phyloP scores from a whole-genome alignment of 352 stramenopile genomes.

The Pseudoperonospora humuli region DNA sequence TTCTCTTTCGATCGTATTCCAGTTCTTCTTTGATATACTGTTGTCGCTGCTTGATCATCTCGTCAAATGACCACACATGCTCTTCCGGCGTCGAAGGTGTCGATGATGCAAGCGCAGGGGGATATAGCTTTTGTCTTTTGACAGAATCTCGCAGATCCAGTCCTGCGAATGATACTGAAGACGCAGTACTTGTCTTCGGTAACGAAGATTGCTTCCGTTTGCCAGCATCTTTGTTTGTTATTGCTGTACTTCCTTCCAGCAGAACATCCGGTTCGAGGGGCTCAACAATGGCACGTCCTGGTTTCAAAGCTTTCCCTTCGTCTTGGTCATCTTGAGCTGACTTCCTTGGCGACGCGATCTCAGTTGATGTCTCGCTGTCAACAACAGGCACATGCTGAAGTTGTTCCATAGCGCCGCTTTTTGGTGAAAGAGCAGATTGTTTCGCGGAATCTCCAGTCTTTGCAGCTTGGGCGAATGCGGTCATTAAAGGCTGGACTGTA shows the following conservation, averaged over 20 bases:
- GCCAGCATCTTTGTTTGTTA: conserved; percentile 1
- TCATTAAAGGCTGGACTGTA: conserved; percentile 49
- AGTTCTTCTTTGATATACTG: conserved; percentile 41
- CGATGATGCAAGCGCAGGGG: conserved; percentile 1
- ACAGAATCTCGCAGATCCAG: conserved; percentile 12
- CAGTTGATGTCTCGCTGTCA: not conserved
- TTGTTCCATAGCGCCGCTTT: not conserved
- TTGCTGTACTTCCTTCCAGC: not conserved
- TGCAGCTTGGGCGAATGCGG: conserved; percentile 23
- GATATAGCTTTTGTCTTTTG: conserved; percentile 24
- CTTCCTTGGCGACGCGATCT: not conserved
- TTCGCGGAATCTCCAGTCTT: conserved; percentile 12
- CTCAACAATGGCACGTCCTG: conserved; percentile 16
- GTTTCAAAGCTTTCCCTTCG: not conserved
- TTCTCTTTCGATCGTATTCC: conserved; percentile 23
- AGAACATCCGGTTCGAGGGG: conserved; percentile 5
- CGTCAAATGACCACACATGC: conserved; percentile 32
- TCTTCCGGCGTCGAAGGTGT: conserved; percentile 8
- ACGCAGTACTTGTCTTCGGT: conserved; percentile 5
- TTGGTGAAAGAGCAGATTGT: not conserved
- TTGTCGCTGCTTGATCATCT: conserved; percentile 32
- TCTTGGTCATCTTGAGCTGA: not conserved
- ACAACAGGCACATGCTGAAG: conserved; percentile 1
- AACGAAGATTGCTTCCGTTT: conserved; percentile 1
- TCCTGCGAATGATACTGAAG: conserved; percentile 5